Evolutionary conservation across 164 flowering plant genomes (phyloP), one percentile per base, ranked within the genome.

Genomic region (Stephania japonica): DNA sequence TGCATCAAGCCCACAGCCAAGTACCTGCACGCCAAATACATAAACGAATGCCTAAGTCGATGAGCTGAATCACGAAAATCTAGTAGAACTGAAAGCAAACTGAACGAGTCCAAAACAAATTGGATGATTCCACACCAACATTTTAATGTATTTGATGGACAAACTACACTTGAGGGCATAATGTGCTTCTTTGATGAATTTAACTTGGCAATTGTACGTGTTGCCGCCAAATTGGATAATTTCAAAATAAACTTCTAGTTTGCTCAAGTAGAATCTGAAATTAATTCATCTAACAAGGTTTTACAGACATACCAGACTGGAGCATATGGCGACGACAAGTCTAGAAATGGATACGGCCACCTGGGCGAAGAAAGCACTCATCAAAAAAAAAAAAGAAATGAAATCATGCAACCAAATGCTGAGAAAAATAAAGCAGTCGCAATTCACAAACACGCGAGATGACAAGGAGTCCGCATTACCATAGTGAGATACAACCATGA

Each of bases 331-430:
- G 96, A 87, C 6, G 92, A 85, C 75, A 90, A 75, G 64, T 90
- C 91, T 21, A 90, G 91, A 81, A 89, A 87, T 43, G 86, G 86
- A 73, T 87, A 87, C 4, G 89, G 87, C 89, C 89, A 87, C 89
- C 89, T 83, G 53, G 0, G 53, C 9, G 53, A 47, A 9, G 16
- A 47, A 47, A 47, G 16, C 12, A 47, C 12, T 8, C 53, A 47
- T 47, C 18, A 47, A 2, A 47, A 75, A 26, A 32, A 32, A 47
- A 75, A 26, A 44, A 68, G 25, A 67, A 61, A 72, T 7, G 44
- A 42, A 71, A 65, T 61, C 6, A 61, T 25, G 11, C 18, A 23
- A 18, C 63, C 9, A 19, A 21, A 23, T 41, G 24, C 41, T 65
- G 69, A 24, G 4, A 47, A 64, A 47, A 64, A 44, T 5, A 18